A percentile compares a stretch with the other conserved stretches of the same genome.
Evolutionary conservation across 2,329 filamentous ascomycete genomes (phyloP).

Genomic region (Shiraia bambusicola): DNA sequence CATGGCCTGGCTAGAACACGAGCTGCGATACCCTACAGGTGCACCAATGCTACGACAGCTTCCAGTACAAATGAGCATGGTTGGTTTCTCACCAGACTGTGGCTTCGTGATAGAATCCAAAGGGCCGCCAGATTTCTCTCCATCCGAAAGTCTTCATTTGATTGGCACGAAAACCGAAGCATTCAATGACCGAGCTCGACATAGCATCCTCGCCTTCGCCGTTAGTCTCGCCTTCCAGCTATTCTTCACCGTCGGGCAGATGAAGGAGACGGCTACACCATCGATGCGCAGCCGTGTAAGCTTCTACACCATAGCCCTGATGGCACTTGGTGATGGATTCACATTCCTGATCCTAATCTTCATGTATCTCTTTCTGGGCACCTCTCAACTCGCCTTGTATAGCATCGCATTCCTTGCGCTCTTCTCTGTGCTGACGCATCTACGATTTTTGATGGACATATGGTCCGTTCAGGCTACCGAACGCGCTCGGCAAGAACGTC

Average conservation of each 20-base stretch:
- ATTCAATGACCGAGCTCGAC: conserved; percentile 54
- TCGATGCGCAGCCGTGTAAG: conserved; percentile 65
- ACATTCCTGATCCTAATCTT: conserved; percentile 58
- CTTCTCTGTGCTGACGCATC: conserved; percentile 62
- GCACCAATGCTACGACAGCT: conserved; percentile 55
- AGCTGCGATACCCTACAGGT: conserved; percentile 61
- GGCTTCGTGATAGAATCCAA: conserved; percentile 66
- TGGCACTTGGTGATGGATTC: conserved; percentile 63
- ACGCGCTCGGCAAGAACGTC: conserved; percentile 46
- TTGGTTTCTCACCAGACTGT: conserved; percentile 66
- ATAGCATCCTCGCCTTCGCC: conserved; percentile 56
- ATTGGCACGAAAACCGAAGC: conserved; percentile 60
- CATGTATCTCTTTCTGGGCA: conserved; percentile 53
- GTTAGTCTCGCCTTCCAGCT: conserved; percentile 55
- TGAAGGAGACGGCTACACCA: conserved; percentile 65
- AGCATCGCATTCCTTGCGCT: conserved; percentile 61
- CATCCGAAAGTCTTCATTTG: conserved; percentile 55
- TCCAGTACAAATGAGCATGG: conserved; percentile 59
- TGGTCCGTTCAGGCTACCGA: conserved; percentile 63
- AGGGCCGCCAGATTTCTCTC: conserved; percentile 57
- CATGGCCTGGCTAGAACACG: conserved; percentile 58
- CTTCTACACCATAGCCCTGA: conserved; percentile 63
- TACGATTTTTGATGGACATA: conserved; percentile 68
- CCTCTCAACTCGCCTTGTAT: conserved; percentile 58
- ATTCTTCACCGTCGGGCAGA: conserved; percentile 60